Percentiles rank a stretch among this genome's conserved stretches.
These are phyloP conservation scores for Aurifilum marmelostoma DNA, from an alignment of 2,329 filamentous ascomycete genomes.

Conservation along the genomic window DNA sequence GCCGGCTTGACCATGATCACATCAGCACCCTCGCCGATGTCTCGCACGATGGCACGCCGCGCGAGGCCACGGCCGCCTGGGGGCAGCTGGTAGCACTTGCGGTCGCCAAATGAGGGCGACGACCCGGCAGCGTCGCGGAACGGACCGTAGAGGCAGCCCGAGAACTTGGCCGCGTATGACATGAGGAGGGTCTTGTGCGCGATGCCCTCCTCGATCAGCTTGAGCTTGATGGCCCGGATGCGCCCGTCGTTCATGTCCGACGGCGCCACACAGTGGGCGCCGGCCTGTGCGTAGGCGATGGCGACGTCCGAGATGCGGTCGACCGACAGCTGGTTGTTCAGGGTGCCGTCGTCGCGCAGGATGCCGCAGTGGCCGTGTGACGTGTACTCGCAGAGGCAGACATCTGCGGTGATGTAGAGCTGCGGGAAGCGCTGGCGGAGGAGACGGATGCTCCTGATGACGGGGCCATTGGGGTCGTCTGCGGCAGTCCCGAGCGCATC, in stretches of 20 bases:
- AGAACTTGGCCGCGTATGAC: slow-evolving; percentile 98
- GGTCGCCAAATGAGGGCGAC: slow-evolving; percentile 87
- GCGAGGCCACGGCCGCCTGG: slow-evolving; percentile 90
- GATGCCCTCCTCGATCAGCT: slow-evolving; percentile 92
- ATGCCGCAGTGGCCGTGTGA: slow-evolving; percentile 98
- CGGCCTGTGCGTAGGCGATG: slow-evolving; percentile 93
- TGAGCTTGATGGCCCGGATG: slow-evolving; percentile 96
- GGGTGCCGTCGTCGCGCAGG: slow-evolving; percentile 84
- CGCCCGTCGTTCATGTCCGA: slow-evolving; percentile 99
- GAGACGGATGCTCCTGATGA: slow-evolving; percentile 83
- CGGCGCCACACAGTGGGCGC: slow-evolving; percentile 94
- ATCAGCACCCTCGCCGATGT: slow-evolving; percentile 92
- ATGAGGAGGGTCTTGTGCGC: slow-evolving; percentile 90
- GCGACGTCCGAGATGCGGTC: slow-evolving; percentile 97
- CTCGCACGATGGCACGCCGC: slow-evolving; percentile 83
- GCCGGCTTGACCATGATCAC: slow-evolving; percentile 99
- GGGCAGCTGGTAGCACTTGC: slow-evolving; percentile 95
- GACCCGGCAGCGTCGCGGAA: slow-evolving; percentile 97
- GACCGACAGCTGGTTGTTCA: slow-evolving; percentile 92
- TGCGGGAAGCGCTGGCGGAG: slow-evolving; percentile 84
- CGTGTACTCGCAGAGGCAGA: slow-evolving; percentile 98
- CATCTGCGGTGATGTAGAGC: slow-evolving; percentile 88
- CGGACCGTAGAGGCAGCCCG: slow-evolving; percentile 92
- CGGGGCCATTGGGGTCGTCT: slow-evolving; percentile 90
- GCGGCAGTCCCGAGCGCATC: slow-evolving; percentile 90